Conservation (phyloP, 208 protist species). For the Endotrypanum monterogeii region DNA sequence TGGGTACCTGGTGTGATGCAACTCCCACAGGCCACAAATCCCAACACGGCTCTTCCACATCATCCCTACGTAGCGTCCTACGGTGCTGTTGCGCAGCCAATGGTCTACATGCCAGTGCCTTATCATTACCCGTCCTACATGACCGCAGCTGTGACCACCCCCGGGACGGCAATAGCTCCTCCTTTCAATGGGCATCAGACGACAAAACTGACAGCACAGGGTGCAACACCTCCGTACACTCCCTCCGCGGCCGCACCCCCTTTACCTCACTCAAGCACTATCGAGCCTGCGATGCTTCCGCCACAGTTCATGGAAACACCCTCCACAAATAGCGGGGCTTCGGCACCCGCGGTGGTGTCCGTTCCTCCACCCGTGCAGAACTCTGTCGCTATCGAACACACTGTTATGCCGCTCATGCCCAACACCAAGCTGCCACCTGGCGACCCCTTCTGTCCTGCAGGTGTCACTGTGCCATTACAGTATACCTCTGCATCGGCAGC, state of each 20-base stretch:
- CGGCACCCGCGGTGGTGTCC: conserved; percentile 3
- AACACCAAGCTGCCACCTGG: conserved; percentile 52
- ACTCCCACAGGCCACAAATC: conserved; percentile 5
- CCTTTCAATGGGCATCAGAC: conserved; percentile 5
- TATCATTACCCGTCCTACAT: conserved; percentile 41
- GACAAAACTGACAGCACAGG: conserved; percentile 16
- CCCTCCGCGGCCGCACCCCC: conserved; percentile 1
- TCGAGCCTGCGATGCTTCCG: conserved; percentile 12
- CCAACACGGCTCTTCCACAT: conserved; percentile 5
- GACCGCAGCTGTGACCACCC: conserved; percentile 22
- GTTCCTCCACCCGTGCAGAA: not conserved
- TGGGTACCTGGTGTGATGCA: conserved; percentile 31
- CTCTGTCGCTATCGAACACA: conserved; percentile 33
- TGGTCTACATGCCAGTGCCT: conserved; percentile 40
- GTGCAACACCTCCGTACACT: conserved; percentile 23
- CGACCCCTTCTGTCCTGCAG: conserved; percentile 60
- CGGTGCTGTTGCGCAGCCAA: conserved; percentile 16
- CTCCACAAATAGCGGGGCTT: conserved; percentile 7
- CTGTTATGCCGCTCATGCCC: conserved; percentile 44
- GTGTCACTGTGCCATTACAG: conserved; percentile 43
- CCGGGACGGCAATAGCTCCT: conserved; percentile 14
- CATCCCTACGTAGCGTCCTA: conserved; percentile 25
- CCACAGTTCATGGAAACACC: conserved; percentile 15
- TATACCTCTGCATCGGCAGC: conserved; percentile 28
- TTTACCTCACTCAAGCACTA: conserved; percentile 1